Evolutionary conservation across 305 asterid species (phyloP).

Genomic region (Rubia balearica): DNA sequence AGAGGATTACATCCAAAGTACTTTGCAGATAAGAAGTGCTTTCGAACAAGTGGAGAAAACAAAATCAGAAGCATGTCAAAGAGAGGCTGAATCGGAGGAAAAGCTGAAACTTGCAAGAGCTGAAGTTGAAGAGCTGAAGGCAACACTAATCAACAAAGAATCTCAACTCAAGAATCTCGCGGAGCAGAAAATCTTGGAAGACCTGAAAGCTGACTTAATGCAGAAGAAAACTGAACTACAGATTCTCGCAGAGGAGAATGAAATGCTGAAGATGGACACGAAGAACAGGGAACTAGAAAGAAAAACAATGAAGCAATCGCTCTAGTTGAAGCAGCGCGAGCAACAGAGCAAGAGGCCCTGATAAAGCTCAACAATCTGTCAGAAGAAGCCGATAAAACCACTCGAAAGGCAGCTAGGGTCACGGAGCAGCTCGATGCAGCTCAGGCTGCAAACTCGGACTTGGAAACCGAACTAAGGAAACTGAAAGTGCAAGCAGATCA

Average conservation of each 20-base stretch:
- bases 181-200: conserved; percentile 29
- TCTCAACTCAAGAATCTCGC: neutral
- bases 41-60: conserved; percentile 54
- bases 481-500: conserved; percentile 86
- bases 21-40: conserved; percentile 54
- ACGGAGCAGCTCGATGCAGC: conserved; percentile 35
- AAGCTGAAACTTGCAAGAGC: conserved; percentile 30
- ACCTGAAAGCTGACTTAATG: conserved; percentile 32
- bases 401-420: conserved; percentile 43
- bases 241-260: conserved; percentile 45
- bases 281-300: conserved; percentile 34
- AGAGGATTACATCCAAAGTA: conserved; percentile 54
- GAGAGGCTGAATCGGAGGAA: conserved; percentile 51
- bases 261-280: conserved; percentile 51
- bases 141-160: conserved; percentile 34
- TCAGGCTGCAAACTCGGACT: conserved; percentile 53
- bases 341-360: conserved; percentile 56
- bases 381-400: conserved; percentile 69
- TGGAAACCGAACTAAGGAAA: conserved; percentile 73
- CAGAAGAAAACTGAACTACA: conserved; percentile 20
- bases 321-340: conserved; percentile 40
- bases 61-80: conserved; percentile 37
- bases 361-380: conserved; percentile 51
- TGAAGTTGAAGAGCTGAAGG: conserved; percentile 20
- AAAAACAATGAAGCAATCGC: conserved; percentile 42